Evolutionary conservation across 2,329 filamentous ascomycete species (phyloP).

Genomic region (Colletotrichum sp.): DNA sequence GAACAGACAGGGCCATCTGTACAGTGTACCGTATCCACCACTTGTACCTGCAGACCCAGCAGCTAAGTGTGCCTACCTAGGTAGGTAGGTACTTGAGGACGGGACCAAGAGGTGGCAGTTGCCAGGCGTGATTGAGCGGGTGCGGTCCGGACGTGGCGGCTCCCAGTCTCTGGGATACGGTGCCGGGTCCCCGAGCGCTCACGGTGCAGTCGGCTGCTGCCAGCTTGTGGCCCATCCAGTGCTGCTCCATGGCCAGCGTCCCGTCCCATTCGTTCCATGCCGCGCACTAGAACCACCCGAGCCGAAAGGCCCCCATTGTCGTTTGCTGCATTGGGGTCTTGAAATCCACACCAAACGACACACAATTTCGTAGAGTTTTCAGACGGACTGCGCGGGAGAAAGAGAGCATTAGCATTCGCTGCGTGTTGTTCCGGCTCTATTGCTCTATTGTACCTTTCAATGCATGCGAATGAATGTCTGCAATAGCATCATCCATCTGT

Average conservation of each 20-base stretch:
- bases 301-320: background rate
- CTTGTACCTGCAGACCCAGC: background rate
- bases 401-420: background rate
- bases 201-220: background rate
- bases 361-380: background rate
- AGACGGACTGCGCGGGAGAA: background rate
- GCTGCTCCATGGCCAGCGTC: background rate
- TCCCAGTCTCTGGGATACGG: background rate
- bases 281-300: background rate
- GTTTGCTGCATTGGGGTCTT: background rate
- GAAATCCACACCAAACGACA: background rate
- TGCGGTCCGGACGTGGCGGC: background rate
- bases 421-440: background rate
- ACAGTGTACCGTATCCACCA: background rate
- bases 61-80: background rate
- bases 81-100: background rate
- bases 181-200: background rate
- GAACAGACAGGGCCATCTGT: background rate
- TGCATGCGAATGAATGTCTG: background rate
- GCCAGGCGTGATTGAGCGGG: background rate
- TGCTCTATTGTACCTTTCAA: background rate
- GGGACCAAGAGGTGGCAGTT: background rate
- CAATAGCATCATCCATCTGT: background rate
- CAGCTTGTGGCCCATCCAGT: background rate
- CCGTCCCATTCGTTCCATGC: background rate